These are phyloP conservation scores for Colletotrichum simmondsii DNA, from an alignment of 2,329 filamentous ascomycete genomes.

Conservation along the genomic window DNA sequence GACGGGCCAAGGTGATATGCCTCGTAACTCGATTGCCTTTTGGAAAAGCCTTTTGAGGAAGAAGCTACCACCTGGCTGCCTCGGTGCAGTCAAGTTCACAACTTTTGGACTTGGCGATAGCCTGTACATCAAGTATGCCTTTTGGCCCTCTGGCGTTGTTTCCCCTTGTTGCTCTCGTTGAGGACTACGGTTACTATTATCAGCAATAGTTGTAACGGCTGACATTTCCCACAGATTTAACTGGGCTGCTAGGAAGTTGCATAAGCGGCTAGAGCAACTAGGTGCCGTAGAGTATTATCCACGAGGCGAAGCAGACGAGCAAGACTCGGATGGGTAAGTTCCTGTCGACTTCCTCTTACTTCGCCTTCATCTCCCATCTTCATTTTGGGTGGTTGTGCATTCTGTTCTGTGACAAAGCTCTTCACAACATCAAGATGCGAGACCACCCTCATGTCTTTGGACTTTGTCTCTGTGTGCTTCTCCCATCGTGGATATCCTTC, in stretches of 20 bases:
- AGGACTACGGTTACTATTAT: background rate
- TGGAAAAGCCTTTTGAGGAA: conserved; percentile 88
- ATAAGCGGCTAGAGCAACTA: conserved; percentile 85
- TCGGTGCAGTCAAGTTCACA: conserved; percentile 78
- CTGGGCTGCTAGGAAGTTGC: conserved; percentile 89
- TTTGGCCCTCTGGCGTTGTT: background rate
- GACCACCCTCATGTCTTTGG: background rate
- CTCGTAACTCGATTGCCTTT: conserved; percentile 82
- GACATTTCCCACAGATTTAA: conserved; percentile 74
- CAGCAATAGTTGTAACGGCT: background rate
- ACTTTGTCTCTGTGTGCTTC: background rate
- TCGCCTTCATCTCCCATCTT: background rate
- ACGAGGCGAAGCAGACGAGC: conserved; percentile 89
- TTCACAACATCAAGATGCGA: background rate
- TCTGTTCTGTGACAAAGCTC: background rate
- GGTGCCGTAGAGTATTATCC: conserved; percentile 82
- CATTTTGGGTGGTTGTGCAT: background rate
- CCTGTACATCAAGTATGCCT: conserved; percentile 84
- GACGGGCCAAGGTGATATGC: conserved; percentile 94
- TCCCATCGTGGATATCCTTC: background rate
- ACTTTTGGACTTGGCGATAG: conserved; percentile 94
- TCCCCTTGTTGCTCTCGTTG: background rate
- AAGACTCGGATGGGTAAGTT: conserved; percentile 87
- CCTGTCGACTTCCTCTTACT: background rate
- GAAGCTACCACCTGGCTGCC: conserved; percentile 76